A percentile compares a stretch with the other conserved stretches of the same genome.
These are phyloP conservation scores for Gynandropsis gynandra DNA, from an alignment of 345 rosid genomes.

Conservation along the genomic window DNA sequence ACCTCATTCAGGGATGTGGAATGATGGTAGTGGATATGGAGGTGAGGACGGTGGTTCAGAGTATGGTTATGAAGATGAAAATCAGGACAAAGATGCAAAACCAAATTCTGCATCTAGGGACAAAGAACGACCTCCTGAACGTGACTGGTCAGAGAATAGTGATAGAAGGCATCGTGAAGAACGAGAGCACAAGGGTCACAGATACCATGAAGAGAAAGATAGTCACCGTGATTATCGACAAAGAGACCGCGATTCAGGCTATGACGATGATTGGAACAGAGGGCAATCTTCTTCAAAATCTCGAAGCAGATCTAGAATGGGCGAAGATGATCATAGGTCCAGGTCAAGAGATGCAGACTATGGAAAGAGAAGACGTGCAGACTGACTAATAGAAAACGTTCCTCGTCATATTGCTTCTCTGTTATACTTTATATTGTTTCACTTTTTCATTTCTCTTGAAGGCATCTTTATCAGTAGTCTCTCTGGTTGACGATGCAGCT, in stretches of 20 bases:
- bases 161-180: slow-evolving; percentile 61
- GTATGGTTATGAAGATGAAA: slow-evolving; percentile 67
- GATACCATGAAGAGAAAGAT: slow-evolving; percentile 58
- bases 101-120: slow-evolving; percentile 43
- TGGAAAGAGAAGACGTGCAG: slow-evolving; percentile 62
- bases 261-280: slow-evolving; percentile 44
- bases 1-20: slow-evolving; percentile 61
- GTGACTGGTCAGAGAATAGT: slow-evolving; percentile 64
- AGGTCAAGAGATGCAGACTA: slow-evolving; percentile 72
- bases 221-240: slow-evolving; percentile 53
- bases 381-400: slow-evolving; percentile 9
- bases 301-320: slow-evolving; percentile 57
- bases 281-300: slow-evolving; percentile 65
- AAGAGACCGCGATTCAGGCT: slow-evolving; percentile 53
- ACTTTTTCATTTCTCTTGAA: no score
- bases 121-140: slow-evolving; percentile 55
- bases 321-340: slow-evolving; percentile 62
- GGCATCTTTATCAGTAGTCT: no score
- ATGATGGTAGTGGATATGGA: slow-evolving; percentile 57
- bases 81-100: slow-evolving; percentile 56
- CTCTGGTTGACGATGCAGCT: no score
- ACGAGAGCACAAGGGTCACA: slow-evolving; percentile 43
- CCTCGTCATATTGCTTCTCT: no score
- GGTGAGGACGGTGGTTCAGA: slow-evolving; percentile 87
- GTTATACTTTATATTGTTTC: no score